A percentile compares a stretch with the other conserved stretches of the same genome.
Conservation (phyloP, 148 eudicot genomes). For the Pharnaceum exiguum region DNA sequence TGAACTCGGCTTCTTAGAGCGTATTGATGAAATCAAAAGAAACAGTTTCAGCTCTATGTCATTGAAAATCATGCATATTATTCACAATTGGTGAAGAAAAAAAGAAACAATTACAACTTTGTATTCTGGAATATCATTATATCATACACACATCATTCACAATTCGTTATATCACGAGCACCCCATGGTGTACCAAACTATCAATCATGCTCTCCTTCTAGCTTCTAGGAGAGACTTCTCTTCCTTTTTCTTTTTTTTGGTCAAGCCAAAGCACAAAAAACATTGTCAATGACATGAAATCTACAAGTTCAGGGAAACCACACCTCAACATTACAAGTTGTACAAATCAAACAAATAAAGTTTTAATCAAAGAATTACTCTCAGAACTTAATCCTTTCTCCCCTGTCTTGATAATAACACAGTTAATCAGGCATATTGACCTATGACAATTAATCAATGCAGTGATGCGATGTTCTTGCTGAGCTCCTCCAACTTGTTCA, state of each 20-base stretch:
- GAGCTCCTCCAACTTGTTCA: slow-evolving; percentile 60
- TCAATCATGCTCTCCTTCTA: too few species aligned
- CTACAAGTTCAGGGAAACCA: not conserved
- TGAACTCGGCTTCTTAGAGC: too few species aligned
- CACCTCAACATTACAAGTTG: not conserved
- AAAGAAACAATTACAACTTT: too few species aligned
- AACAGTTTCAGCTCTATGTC: not conserved
- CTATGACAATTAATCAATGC: slow-evolving; percentile 12
- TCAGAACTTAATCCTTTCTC: not conserved
- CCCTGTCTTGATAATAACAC: slow-evolving; percentile 10
- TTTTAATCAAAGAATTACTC: slow-evolving; percentile 7
- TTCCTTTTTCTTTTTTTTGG: not conserved
- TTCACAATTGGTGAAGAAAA: slow-evolving; percentile 4
- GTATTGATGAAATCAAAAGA: too few species aligned
- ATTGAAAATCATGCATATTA: not conserved
- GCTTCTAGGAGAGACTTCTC: too few species aligned
- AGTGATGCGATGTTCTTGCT: slow-evolving; percentile 54
- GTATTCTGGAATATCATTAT: too few species aligned
- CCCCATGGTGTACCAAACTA: too few species aligned
- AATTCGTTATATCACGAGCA: too few species aligned
- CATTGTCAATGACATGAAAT: not conserved
- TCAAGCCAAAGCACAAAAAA: not conserved
- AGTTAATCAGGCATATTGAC: slow-evolving; percentile 7
- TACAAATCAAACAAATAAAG: not conserved
- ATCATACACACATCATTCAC: too few species aligned